Conservation (phyloP, 345 rosid species). For the Syzygium grande region DNA sequence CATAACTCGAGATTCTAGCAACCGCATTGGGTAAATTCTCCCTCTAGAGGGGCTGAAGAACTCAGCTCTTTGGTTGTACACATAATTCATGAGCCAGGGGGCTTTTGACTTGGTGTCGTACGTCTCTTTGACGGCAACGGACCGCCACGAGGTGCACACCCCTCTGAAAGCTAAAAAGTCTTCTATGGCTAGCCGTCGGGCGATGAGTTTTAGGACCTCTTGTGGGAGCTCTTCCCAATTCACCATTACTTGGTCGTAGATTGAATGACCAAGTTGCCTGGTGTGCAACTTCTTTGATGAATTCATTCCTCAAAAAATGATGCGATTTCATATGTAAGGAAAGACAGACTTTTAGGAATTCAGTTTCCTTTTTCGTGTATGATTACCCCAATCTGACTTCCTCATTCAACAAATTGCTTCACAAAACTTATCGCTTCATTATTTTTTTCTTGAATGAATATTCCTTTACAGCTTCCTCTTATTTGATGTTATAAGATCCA, state of each 20-base stretch:
- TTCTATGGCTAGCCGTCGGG: neutral
- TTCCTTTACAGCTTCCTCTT: neutral
- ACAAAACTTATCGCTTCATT: neutral
- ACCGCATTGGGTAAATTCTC: neutral
- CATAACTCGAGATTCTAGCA: neutral
- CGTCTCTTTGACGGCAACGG: neutral
- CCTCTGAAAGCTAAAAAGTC: neutral
- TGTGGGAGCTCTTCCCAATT: neutral
- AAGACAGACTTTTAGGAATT: neutral
- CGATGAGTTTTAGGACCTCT: neutral
- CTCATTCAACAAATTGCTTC: neutral
- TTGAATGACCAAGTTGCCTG: neutral
- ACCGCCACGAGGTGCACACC: neutral
- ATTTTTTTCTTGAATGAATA: neutral
- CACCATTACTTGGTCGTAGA: neutral
- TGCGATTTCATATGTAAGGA: neutral
- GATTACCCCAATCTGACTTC: neutral
- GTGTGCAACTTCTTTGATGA: too few relatives aligned
- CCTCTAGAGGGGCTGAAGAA: neutral
- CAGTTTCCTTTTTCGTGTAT: neutral
- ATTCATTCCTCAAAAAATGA: too few relatives aligned
- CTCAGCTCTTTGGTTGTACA: neutral
- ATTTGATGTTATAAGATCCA: neutral
- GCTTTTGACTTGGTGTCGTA: neutral
- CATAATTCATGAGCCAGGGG: neutral